phyloP scores from a whole-genome alignment of 2,329 filamentous ascomycete genomes.

The Colletotrichum sp. region DNA sequence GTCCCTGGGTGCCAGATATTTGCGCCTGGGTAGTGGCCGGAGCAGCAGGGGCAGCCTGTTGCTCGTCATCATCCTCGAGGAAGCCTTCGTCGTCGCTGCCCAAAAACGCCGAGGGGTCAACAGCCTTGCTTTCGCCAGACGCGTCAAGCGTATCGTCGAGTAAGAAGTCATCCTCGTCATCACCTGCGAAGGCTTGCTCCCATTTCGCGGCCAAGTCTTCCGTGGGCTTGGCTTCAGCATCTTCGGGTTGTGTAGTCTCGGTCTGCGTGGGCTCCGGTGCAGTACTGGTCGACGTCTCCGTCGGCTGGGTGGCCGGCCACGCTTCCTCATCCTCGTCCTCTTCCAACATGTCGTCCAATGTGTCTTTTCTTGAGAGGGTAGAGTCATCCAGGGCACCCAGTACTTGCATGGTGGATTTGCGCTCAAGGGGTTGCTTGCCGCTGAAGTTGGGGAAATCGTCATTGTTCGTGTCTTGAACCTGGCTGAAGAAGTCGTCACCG shows the following conservation, averaged over 20 bases:
- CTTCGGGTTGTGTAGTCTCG: constrained; percentile 17
- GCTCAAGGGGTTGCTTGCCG: constrained; percentile 49
- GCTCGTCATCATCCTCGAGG: constrained; percentile 69
- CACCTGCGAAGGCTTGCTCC: constrained; percentile 78
- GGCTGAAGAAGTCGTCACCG: constrained; percentile 67
- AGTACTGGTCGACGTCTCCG: neutral
- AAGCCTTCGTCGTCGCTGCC: constrained; percentile 88
- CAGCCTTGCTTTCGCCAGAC: constrained; percentile 43
- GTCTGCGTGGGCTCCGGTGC: neutral
- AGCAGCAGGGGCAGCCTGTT: constrained; percentile 26
- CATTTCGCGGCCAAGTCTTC: constrained; percentile 81
- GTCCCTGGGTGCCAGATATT: constrained; percentile 10
- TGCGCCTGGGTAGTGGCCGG: neutral
- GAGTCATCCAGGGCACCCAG: constrained; percentile 53
- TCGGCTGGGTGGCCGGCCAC: neutral
- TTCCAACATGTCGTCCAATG: constrained; percentile 33
- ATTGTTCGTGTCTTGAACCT: constrained; percentile 43
- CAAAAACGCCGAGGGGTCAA: constrained; percentile 71
- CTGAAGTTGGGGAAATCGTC: constrained; percentile 27
- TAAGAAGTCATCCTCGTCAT: constrained; percentile 71
- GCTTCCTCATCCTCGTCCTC: constrained; percentile 28
- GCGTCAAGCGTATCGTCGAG: constrained; percentile 57
- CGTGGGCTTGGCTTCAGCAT: constrained; percentile 32
- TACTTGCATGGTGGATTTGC: constrained; percentile 74
- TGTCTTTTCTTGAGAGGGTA: constrained; percentile 23